Evolutionary conservation across 345 rosid genomes (phyloP).

Genomic region (Turritis glabra): DNA sequence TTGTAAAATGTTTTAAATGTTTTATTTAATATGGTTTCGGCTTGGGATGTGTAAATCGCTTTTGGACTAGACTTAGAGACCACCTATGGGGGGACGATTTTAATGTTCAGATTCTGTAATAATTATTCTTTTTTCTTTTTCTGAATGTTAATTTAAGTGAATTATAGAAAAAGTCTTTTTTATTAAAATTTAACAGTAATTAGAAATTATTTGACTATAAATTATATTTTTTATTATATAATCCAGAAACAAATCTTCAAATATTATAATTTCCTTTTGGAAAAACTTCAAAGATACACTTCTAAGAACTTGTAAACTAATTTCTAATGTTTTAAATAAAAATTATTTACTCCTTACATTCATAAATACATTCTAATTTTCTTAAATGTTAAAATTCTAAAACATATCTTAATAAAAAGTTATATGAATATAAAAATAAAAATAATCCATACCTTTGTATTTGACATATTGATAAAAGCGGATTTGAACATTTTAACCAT

Average conservation of each 20-base stretch:
- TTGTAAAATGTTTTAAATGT: background rate
- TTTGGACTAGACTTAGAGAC: constrained; percentile 3
- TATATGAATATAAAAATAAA: background rate
- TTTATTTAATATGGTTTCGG: constrained; percentile 14
- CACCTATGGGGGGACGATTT: constrained; percentile 14
- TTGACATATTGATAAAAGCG: background rate
- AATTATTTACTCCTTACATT: background rate
- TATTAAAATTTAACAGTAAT: too few relatives aligned
- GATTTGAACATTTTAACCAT: background rate
- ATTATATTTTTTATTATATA: background rate
- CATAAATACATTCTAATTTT: background rate
- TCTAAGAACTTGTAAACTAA: background rate
- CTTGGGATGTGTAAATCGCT: constrained; percentile 29
- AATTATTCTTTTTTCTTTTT: background rate
- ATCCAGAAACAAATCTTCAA: background rate
- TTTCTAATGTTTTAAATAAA: background rate
- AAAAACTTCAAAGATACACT: background rate
- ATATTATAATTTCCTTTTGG: too few relatives aligned
- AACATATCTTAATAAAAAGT: background rate
- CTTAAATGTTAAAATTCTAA: background rate
- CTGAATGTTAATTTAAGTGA: background rate
- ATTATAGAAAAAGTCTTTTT: background rate
- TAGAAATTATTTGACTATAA: background rate
- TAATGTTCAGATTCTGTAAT: constrained; percentile 27
- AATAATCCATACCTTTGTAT: background rate